Evolutionary conservation across 768 basidiomycete genomes (phyloP), one percentile per base, ranked within the genome.

Genomic region (Rhodotorula paludigena): DNA sequence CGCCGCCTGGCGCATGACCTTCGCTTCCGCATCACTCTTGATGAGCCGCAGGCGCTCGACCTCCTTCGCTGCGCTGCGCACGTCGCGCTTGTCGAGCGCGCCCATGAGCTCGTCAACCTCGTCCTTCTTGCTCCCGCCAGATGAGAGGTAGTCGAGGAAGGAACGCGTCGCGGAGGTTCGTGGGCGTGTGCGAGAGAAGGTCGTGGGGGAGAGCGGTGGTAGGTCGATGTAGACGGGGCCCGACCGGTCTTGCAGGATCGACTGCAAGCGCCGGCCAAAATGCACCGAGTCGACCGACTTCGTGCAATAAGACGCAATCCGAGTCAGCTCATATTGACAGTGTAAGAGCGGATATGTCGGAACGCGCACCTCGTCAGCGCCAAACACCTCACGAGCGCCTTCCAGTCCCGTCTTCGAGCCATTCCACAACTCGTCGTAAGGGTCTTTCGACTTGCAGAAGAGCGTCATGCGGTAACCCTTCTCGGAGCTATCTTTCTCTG

Each of bases 351-450:
- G 23, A 47, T 33, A 36, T 20, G 47, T 30, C 15, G 15, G 15
- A 45, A 14, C 81, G 57, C 77, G 44, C 47, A 79, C 88, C 47
- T 87, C 84, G 74, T 97, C 91, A 11, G 90, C 90, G 32, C 83
- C 82, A 76, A 99, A 96, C 65, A 89, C 79, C 20, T 78, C 72
- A 57, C 84, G 80, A 0, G 85, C 86, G 39, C 89, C 87, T 10
- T 82, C 80, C 38, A 86, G 80, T 36, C 87, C 83, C 20, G 90
- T 89, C 53, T 84, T 83, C 44, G 91, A 86, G 18, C 96, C 96
- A 49, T 94, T 90, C 96, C 96, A 99, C 72, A 89, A 85, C 76
- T 92, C 91, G 73, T 88, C 87, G 23, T 82, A 81, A 1, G 84
- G 75, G 75, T 93, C 86, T 66, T 85, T 88, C 23, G 89, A 88